phyloP scores from a whole-genome alignment of 352 stramenopile genomes.

The Globisporangium megalacanthum region DNA sequence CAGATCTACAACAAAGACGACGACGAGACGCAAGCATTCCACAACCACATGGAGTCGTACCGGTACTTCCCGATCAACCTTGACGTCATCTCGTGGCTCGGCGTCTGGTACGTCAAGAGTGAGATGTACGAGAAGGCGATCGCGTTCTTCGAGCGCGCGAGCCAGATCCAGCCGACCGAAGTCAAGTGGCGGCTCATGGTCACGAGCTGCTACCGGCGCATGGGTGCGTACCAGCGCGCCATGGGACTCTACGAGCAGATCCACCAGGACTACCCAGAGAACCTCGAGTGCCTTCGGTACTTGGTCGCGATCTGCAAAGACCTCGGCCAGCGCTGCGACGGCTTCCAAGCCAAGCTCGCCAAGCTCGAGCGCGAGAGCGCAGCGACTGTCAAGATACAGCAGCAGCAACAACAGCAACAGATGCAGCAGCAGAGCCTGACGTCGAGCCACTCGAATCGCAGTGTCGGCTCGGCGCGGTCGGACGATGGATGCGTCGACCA shows the following conservation, averaged over 20 bases:
- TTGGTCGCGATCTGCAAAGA: constrained; percentile 95
- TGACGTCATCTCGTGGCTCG: constrained; percentile 96
- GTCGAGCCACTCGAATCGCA: constrained; percentile 12
- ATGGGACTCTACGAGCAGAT: constrained; percentile 94
- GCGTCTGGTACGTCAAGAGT: constrained; percentile 96
- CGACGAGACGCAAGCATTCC: constrained; percentile 93
- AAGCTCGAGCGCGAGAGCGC: constrained; percentile 78
- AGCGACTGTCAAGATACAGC: constrained; percentile 25
- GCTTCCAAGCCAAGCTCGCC: constrained; percentile 90
- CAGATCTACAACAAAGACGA: constrained; percentile 94
- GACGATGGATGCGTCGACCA: constrained; percentile 24
- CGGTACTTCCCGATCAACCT: constrained; percentile 94
- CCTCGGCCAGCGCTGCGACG: constrained; percentile 87
- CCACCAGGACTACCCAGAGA: constrained; percentile 92
- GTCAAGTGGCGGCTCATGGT: constrained; percentile 98
- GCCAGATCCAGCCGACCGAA: constrained; percentile 92
- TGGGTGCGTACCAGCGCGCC: constrained; percentile 90
- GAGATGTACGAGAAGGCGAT: constrained; percentile 97
- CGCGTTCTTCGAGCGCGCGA: constrained; percentile 93
- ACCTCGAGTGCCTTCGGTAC: constrained; percentile 89
- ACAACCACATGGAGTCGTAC: constrained; percentile 95
- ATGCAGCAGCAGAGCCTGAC: constrained; percentile 15
- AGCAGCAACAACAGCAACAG: constrained; percentile 21
- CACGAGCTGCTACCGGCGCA: constrained; percentile 93
- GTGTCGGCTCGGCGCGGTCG: constrained; percentile 17